phyloP scores from a whole-genome alignment of 129 eudicot species.

The Heracleum sosnowskyi region DNA sequence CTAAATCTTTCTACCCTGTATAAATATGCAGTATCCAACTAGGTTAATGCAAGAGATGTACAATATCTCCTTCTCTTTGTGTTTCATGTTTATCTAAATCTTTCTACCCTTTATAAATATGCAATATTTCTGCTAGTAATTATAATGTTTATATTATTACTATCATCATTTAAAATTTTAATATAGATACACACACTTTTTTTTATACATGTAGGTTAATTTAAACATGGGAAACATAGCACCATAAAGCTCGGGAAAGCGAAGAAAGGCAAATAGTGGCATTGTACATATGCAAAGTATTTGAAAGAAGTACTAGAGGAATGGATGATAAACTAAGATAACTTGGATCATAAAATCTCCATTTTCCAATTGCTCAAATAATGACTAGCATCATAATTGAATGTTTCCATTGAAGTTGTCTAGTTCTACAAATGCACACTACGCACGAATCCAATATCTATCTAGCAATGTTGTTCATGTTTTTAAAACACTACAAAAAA shows the following conservation, averaged over 20 bases:
- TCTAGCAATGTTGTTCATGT: no score
- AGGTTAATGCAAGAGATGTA: no score
- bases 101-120: neutral
- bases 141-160: neutral
- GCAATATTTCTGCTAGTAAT: neutral
- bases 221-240: neutral
- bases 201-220: neutral
- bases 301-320: neutral
- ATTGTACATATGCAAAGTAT: conserved; percentile 1
- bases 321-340: no score
- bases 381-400: no score
- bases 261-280: neutral
- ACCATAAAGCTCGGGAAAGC: conserved; percentile 10
- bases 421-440: no score
- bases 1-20: neutral
- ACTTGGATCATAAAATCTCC: no score
- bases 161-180: neutral
- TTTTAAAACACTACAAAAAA: no score
- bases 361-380: no score
- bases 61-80: no score
- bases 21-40: neutral
- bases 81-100: neutral
- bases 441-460: no score
- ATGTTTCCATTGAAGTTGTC: no score
- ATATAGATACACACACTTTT: neutral